phyloP scores from a whole-genome alignment of 202 grass and related monocot genomes.

The Panicum virgatum region DNA sequence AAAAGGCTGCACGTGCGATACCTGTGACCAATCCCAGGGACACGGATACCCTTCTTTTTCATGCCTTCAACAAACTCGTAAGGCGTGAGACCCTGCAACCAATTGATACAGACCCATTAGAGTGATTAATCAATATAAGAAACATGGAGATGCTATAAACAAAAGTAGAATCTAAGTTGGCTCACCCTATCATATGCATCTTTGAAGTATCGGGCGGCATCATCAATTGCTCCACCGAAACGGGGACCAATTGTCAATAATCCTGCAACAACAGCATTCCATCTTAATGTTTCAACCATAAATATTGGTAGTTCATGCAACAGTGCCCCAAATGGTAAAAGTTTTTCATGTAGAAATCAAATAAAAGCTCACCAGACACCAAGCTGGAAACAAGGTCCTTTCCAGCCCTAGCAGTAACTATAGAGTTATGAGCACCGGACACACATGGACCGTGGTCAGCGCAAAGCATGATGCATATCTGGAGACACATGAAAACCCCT shows the following conservation, averaged over 20 bases:
- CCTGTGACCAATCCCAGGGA: conserved; percentile 98
- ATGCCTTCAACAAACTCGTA: conserved; percentile 98
- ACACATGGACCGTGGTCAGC: conserved; percentile 99
- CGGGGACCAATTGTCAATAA: conserved; percentile 95
- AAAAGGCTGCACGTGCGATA: conserved; percentile 34
- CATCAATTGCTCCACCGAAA: conserved; percentile 99
- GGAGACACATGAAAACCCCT: conserved; percentile 25
- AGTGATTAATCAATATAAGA: not conserved
- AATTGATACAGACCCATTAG: conserved; percentile 27
- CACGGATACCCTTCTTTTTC: conserved; percentile 99
- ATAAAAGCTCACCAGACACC: conserved; percentile 78
- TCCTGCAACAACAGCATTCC: conserved; percentile 44
- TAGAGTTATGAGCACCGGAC: conserved; percentile 97
- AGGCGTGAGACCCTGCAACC: conserved; percentile 68
- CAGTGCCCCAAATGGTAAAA: not conserved
- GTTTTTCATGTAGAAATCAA: conserved; percentile 28
- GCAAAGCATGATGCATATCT: conserved; percentile 98
- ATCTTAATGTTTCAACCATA: conserved; percentile 21
- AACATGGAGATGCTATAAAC: conserved; percentile 11
- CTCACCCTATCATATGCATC: conserved; percentile 90
- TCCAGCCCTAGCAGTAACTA: conserved; percentile 94
- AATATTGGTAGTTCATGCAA: not conserved
- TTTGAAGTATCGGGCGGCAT: conserved; percentile 96
- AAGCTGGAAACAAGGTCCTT: conserved; percentile 99
- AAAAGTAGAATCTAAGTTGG: conserved; percentile 11